Evolutionary conservation across 2,329 filamentous ascomycete species (phyloP).

Genomic region (Paracoccidioides brasiliensis): DNA sequence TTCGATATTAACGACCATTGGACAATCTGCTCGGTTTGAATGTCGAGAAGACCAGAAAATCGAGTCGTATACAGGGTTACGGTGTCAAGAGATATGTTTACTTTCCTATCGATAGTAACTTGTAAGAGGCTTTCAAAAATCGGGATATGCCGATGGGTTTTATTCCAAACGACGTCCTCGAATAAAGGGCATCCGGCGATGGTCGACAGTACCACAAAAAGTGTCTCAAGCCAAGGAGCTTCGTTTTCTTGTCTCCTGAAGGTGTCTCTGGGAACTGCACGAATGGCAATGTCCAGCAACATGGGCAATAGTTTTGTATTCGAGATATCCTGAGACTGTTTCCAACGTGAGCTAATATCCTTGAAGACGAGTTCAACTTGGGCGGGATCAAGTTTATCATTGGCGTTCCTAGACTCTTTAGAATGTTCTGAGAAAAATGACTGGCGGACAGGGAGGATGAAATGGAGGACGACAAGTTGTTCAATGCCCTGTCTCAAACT

Average conservation of each 20-base stretch:
- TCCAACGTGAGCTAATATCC: slow-evolving; percentile 25
- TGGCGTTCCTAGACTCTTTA: slow-evolving; percentile 17
- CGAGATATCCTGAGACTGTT: slow-evolving; percentile 8
- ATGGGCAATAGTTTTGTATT: slow-evolving; percentile 24
- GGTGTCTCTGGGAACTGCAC: slow-evolving; percentile 32
- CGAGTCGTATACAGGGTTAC: slow-evolving; percentile 27
- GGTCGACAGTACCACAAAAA: slow-evolving; percentile 34
- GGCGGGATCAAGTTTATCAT: slow-evolving; percentile 22
- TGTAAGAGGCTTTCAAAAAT: slow-evolving; percentile 28
- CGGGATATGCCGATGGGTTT: slow-evolving; percentile 12
- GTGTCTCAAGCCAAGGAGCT: slow-evolving; percentile 36
- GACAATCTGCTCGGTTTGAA: slow-evolving; percentile 15
- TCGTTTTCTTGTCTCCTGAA: slow-evolving; percentile 34
- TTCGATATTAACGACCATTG: slow-evolving; percentile 32
- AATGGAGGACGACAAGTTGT: slow-evolving; percentile 27
- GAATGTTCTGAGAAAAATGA: slow-evolving; percentile 24
- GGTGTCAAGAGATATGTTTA: slow-evolving; percentile 29
- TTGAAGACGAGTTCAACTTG: slow-evolving; percentile 25
- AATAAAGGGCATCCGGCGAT: slow-evolving; percentile 24
- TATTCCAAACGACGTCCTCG: slow-evolving; percentile 11
- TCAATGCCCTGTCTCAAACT: slow-evolving; percentile 17
- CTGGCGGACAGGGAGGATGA: slow-evolving; percentile 28
- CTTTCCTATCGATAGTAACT: slow-evolving; percentile 25
- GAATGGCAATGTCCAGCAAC: slow-evolving; percentile 35
- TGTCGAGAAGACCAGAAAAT: slow-evolving; percentile 28